Evolutionary conservation across 768 basidiomycete genomes (phyloP).

Genomic region (Porpolomopsis calyptriformis): DNA sequence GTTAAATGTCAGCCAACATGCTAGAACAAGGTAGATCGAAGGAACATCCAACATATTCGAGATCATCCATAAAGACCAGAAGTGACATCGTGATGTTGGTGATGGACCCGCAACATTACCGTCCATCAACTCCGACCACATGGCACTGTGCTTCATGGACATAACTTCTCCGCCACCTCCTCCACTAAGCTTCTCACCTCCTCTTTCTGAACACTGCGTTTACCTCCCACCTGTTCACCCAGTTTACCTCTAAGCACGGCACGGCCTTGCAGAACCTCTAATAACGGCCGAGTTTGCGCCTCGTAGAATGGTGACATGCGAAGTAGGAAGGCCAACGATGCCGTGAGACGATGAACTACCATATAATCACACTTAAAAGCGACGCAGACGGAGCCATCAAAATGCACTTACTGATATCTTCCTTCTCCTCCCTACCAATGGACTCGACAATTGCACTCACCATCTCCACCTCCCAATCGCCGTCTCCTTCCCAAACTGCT

Average conservation of each 20-base stretch:
- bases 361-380: conserved; percentile 4
- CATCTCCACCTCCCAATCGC: conserved; percentile 82
- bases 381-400: neutral
- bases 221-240: conserved; percentile 37
- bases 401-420: conserved; percentile 64
- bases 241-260: conserved; percentile 51
- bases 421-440: conserved; percentile 59
- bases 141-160: conserved; percentile 21
- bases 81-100: no score
- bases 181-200: conserved; percentile 54
- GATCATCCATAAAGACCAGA: no score
- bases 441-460: conserved; percentile 77
- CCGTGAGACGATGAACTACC: conserved; percentile 72
- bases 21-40: no score
- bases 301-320: conserved; percentile 65
- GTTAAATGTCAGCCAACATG: no score
- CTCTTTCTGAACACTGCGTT: conserved; percentile 46
- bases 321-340: conserved; percentile 66
- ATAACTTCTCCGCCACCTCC: conserved; percentile 47
- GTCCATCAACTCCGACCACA: no score
- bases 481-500: conserved; percentile 41
- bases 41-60: no score
- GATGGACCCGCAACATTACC: no score
- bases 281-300: conserved; percentile 38
- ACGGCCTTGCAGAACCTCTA: conserved; percentile 62